These are phyloP conservation scores for Fusarium torulosum DNA, from an alignment of 2,329 filamentous ascomycete genomes.

Conservation along the genomic window DNA sequence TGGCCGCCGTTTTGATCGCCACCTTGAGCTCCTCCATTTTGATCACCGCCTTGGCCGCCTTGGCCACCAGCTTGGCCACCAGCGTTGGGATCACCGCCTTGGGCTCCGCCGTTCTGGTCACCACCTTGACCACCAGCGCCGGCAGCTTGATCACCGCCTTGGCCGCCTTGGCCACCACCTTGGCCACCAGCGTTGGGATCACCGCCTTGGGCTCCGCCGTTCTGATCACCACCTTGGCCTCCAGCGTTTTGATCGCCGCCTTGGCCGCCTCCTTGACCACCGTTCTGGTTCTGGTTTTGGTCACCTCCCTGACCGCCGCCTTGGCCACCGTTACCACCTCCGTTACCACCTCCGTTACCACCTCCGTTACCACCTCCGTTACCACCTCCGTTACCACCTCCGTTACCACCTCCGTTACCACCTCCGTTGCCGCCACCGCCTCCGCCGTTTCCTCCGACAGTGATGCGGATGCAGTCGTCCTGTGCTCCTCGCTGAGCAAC, in stretches of 20 bases:
- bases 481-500: constrained; percentile 75
- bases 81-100: constrained; percentile 20
- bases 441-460: constrained; percentile 56
- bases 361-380: constrained; percentile 24
- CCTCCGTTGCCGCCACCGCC: constrained; percentile 34
- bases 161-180: background rate
- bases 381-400: too few species aligned
- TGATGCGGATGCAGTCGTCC: constrained; percentile 74
- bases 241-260: constrained; percentile 1
- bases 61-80: constrained; percentile 13
- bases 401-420: constrained; percentile 27
- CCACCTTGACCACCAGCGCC: constrained; percentile 4
- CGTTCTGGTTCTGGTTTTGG: background rate
- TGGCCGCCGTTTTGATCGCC: too few species aligned
- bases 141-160: constrained; percentile 1
- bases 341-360: constrained; percentile 5
- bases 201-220: background rate
- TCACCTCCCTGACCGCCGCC: constrained; percentile 6
- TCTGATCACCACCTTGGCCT: constrained; percentile 6
- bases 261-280: background rate
- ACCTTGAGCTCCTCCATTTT: background rate
- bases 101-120: constrained; percentile 12
- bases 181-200: background rate
- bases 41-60: constrained; percentile 2
- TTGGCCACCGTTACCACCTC: constrained; percentile 13